Base-by-base conservation (phyloP, 225 moss, liverwort and hornwort species). In the Polytrichum commune region DNA sequence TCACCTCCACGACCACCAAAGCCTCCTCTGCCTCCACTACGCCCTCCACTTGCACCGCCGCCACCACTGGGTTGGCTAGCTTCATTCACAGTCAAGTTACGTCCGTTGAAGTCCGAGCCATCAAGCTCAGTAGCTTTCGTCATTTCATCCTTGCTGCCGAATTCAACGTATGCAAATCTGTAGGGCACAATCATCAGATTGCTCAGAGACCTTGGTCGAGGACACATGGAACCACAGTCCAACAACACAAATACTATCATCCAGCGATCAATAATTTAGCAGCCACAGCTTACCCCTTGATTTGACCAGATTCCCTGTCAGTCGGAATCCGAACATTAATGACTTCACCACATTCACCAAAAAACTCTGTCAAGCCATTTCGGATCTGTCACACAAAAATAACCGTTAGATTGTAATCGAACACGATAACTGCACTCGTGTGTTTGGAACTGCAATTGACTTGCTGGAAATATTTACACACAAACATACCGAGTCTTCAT, bases 81-180 rank as follows among this genome's bases (percentile, higher is more conserved):
- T 30, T 85, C 86, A 27, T 92, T 90, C 1, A 97, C 90, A 1
- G 86, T 84, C 22, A 97, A 73, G 54, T 24, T 78, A 29, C 83
- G 82, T 24, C 90, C 96, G 27, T 84, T 63, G 10, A 84, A 85
- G 55, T 88, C 90, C 1, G 83, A 66, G 18, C 86, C 86, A 64
- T 97, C 74, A 4, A 74, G 65, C 71, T 78, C 83, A 9, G 82
- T 38, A 7, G 93, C 93, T 66, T 92, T 90, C 0, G 5, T 60
- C 69, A 80, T 3, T 9, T 81, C 87, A 5, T 90, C 89, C 66
- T 80, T 81, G 67, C 78, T 85, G 33, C 63, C 67, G 29, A 96
- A 96, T 70, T 92, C 90, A 22, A 93, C 8, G 33, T 91, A 93
- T 0, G 93, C 93, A 68, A 93, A 88, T 60, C 93, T 93, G 84